Evolutionary conservation across 768 basidiomycete species (phyloP), one percentile per base, ranked within the genome.

Genomic region (Lentinula guzmanii): DNA sequence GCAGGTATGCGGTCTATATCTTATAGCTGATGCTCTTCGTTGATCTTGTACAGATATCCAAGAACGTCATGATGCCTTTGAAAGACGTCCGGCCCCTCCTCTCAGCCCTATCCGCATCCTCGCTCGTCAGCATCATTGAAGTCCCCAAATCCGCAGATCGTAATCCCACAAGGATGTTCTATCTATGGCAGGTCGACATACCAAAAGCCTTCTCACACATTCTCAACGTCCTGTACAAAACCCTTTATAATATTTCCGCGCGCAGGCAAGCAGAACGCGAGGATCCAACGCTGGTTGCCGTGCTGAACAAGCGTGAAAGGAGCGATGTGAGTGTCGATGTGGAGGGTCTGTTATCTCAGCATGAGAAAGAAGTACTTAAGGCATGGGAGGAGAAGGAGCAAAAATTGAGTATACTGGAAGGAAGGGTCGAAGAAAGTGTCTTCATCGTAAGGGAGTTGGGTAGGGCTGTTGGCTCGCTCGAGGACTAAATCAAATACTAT

Each of bases 121-220:
- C 86, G 37, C 70, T 98, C 58, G 86, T 98, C 66, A 93, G 90
- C 69, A 88, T 90, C 10, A 94, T 97, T 76, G 95, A 98, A 73
- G 89, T 98, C 1, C 91, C 97, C 4, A 90, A 90, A 73, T 91
- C 87, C 65, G 87, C 90, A 21, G 94, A 96, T 70, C 89, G 94
- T 52, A 92, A 93, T 71, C 91, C 94, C 4, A 84, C 88, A 0
- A 82, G 93, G 28, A 95, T 89, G 52, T 91, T 94, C 71, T 98
- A 92, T 75, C 84, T 98, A 35, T 98, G 96, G 96, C 89, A 89
- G 71, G 90, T 97, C 56, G 93, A 98, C 74, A 80, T 92, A 8
- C 77, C 82, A 39, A 91, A 93, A 70, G 90, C 91, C 9, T 93
- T 91, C 68, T 85, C 89, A 21, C 79, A 87, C 10, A 79, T 97